Evolutionary conservation across 2,329 filamentous ascomycete genomes (phyloP), one percentile per base, ranked within the genome.

Genomic region (Ramichloridium luteum): DNA sequence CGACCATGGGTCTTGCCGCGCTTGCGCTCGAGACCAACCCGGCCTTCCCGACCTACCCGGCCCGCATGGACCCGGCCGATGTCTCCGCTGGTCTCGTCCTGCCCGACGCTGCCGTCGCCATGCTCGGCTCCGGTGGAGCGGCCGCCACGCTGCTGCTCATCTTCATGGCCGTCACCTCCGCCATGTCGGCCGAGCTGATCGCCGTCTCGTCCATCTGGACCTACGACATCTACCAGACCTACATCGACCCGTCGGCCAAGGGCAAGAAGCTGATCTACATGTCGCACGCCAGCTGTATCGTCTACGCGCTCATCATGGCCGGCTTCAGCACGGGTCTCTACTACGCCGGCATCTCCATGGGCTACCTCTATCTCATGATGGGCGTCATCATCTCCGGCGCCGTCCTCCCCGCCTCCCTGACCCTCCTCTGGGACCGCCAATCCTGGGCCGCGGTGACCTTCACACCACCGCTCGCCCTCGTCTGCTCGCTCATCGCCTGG

Each of bases 101-200:
- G 1, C 86, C 85, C 0, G 84, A 86, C 36, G 84, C 83, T 1
- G 80, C 86, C 0, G 80, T 92, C 4, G 82, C 81, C 1, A 59
- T 94, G 6, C 69, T 93, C 5, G 86, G 85, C 1, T 77, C 77
- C 45, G 81, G 82, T 3, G 85, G 85, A 29, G 85, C 84, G 1
- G 72, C 76, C 1, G 81, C 74, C 0, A 84, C 81, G 0, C 67
- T 92, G 1, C 61, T 93, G 8, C 74, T 93, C 41, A 70, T 92
- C 32, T 92, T 93, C 63, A 83, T 93, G 75, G 85, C 86, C 13
- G 84, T 93, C 13, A 93, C 85, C 0, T 83, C 75, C 2, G 80
- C 84, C 0, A 80, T 80, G 41, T 86, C 79, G 1, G 78, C 83
- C 0, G 80, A 93, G 53, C 62, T 93, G 4, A 88, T 93, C 36